A percentile compares a stretch with the other conserved stretches of the same genome.
phyloP scores from a whole-genome alignment of 345 rosid genomes.

The Gynandropsis gynandra region DNA sequence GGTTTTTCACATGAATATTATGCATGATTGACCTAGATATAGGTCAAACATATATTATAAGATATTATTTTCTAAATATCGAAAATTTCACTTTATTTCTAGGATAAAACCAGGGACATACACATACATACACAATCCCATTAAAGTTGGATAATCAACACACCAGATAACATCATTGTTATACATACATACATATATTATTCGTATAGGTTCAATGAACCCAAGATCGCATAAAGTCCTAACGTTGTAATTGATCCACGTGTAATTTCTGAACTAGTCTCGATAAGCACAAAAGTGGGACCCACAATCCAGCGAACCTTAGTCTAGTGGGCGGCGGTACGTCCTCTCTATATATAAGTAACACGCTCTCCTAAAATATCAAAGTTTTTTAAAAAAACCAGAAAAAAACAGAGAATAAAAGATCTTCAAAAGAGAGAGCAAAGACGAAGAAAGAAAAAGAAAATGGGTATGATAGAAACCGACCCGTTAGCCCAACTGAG shows the following conservation, averaged over 20 bases:
- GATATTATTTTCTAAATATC: too few relatives aligned
- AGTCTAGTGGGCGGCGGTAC: slow-evolving; percentile 20
- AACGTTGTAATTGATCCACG: slow-evolving; percentile 24
- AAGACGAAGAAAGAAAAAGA: not conserved
- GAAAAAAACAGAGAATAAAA: not conserved
- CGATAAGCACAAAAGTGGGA: slow-evolving; percentile 16
- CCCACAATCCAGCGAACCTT: slow-evolving; percentile 22
- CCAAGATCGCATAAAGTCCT: slow-evolving; percentile 22
- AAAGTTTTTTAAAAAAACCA: slow-evolving; percentile 17
- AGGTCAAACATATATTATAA: too few relatives aligned
- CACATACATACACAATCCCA: too few relatives aligned
- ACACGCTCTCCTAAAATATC: slow-evolving; percentile 1
- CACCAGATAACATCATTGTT: too few relatives aligned
- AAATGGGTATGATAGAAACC: slow-evolving; percentile 61
- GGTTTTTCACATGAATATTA: too few relatives aligned
- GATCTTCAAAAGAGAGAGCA: not conserved
- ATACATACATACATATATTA: too few relatives aligned
- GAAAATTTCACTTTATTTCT: too few relatives aligned
- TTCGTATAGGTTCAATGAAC: slow-evolving; percentile 26
- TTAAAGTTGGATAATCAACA: too few relatives aligned
- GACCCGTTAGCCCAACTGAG: slow-evolving; percentile 74
- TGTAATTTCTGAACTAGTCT: too few relatives aligned
- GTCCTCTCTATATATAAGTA: slow-evolving; percentile 7
- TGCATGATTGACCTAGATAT: too few relatives aligned
- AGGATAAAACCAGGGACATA: too few relatives aligned